phyloP scores from a whole-genome alignment of 805 yeast species.

The Candida oleophila region DNA sequence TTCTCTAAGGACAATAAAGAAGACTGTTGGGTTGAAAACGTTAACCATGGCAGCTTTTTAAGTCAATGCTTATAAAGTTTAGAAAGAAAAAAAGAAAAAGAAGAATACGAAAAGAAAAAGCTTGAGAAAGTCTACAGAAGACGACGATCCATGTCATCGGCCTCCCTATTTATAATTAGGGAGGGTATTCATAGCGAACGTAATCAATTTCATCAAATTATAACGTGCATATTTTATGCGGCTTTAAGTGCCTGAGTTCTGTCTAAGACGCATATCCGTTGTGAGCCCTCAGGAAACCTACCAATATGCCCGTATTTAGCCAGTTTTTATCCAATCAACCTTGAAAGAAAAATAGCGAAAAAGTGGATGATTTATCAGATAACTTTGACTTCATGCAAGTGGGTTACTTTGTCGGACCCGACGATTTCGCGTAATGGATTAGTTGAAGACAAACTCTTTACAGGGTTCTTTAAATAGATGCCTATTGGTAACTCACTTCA shows the following conservation, averaged over 20 bases:
- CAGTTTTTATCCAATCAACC: neutral
- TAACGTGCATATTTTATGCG: neutral
- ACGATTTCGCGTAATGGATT: no score
- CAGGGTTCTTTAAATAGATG: no score
- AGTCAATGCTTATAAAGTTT: neutral
- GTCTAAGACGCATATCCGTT: neutral
- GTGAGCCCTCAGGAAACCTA: neutral
- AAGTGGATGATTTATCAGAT: constrained; percentile 1
- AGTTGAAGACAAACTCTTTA: no score
- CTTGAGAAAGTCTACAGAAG: no score
- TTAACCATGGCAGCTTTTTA: constrained; percentile 33
- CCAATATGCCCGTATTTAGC: neutral
- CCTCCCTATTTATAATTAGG: neutral
- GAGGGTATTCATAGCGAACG: no score
- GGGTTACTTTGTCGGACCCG: no score
- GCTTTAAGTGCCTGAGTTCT: neutral
- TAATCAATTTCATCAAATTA: neutral
- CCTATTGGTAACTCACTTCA: no score
- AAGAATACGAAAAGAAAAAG: neutral
- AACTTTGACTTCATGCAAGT: neutral
- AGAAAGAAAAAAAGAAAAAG: neutral
- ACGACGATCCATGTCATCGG: no score
- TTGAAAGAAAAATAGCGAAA: neutral
- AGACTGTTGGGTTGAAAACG: constrained; percentile 72
- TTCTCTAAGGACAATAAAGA: constrained; percentile 92